Conservation (phyloP, 805 yeast genomes). For the Lachancea meyersii region DNA sequence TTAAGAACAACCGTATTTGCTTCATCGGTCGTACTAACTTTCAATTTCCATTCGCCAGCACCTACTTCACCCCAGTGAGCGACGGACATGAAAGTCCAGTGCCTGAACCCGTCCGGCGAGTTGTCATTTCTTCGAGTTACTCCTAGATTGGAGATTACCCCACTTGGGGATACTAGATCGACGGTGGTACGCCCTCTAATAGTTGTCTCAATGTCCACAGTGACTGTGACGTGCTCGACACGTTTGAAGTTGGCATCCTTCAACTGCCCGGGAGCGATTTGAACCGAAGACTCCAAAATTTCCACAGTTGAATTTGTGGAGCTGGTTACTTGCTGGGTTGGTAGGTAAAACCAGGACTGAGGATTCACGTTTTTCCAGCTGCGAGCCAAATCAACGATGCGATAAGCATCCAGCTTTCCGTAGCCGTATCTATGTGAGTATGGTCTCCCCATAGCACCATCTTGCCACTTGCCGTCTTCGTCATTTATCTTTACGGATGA, state of each 20-base stretch:
- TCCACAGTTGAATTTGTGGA: conserved; percentile 22
- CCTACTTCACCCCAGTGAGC: conserved; percentile 98
- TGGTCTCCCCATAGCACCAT: conserved; percentile 55
- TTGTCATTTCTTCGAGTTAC: conserved; percentile 55
- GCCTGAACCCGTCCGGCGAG: conserved; percentile 50
- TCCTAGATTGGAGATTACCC: conserved; percentile 69
- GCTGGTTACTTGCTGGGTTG: conserved; percentile 33
- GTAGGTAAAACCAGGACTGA: conserved; percentile 71
- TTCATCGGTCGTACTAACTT: conserved; percentile 45
- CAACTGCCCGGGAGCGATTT: conserved; percentile 45
- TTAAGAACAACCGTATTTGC: conserved; percentile 40
- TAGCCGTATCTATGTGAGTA: conserved; percentile 88
- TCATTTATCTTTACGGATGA: conserved; percentile 65
- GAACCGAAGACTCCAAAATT: conserved; percentile 35
- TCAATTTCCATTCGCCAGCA: conserved; percentile 74
- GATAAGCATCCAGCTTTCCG: conserved; percentile 83
- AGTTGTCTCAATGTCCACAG: conserved; percentile 59
- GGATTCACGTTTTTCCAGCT: conserved; percentile 84
- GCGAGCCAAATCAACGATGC: conserved; percentile 64
- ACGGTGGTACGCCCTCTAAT: conserved; percentile 67
- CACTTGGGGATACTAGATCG: conserved; percentile 66
- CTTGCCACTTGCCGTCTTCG: conserved; percentile 67
- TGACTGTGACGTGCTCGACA: conserved; percentile 81
- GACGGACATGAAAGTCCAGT: conserved; percentile 96
- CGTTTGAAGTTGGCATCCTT: conserved; percentile 54